These are phyloP conservation scores for Aspergillus indologenus DNA, from an alignment of 495 filamentous ascomycete genomes.

Conservation along the genomic window DNA sequence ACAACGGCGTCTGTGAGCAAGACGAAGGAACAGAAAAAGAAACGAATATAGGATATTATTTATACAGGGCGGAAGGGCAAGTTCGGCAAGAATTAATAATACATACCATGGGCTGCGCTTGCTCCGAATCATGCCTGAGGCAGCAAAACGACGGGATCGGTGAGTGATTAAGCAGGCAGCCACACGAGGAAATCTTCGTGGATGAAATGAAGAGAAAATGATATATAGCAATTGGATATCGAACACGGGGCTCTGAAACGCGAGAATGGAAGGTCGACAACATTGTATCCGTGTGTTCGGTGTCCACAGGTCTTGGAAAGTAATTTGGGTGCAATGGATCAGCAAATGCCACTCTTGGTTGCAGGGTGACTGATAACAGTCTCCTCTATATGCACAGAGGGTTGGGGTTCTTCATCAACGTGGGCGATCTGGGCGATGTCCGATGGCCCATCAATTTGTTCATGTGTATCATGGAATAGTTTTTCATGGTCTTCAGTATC, in stretches of 20 bases:
- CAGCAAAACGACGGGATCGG: slow-evolving; percentile 4
- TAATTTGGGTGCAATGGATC: slow-evolving; percentile 1
- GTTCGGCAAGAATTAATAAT: slow-evolving; percentile 17
- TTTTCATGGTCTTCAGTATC: not conserved
- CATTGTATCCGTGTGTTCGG: not conserved
- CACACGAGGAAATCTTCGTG: not conserved
- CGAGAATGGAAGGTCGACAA: not conserved
- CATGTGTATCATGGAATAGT: not conserved
- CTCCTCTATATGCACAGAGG: not conserved
- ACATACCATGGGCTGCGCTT: slow-evolving; percentile 11
- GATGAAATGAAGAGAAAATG: not conserved
- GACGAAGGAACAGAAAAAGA: not conserved
- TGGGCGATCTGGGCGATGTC: not conserved
- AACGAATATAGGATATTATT: slow-evolving; percentile 3
- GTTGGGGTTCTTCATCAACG: not conserved
- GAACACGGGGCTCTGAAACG: not conserved
- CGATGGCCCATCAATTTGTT: not conserved
- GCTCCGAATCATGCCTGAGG: not conserved
- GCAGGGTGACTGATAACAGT: not conserved
- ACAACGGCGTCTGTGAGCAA: slow-evolving; percentile 4
- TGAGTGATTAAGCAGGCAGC: slow-evolving; percentile 13
- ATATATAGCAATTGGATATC: not conserved
- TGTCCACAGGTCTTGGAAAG: not conserved
- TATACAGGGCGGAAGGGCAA: slow-evolving; percentile 5
- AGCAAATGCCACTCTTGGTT: not conserved